phyloP scores from a whole-genome alignment of 768 basidiomycete species.

The Leccinum boreale region DNA sequence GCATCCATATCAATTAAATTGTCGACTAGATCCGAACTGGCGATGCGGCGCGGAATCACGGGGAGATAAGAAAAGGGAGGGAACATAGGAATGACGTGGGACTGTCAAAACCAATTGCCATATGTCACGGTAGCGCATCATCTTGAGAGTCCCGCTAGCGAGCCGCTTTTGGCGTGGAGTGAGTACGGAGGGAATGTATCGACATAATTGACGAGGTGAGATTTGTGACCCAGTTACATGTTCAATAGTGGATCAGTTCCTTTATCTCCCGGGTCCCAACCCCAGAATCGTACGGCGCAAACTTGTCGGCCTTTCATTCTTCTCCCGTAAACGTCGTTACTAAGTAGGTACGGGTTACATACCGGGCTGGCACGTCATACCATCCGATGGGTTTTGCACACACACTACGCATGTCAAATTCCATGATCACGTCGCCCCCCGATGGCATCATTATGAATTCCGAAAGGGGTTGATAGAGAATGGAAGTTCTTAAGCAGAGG shows the following conservation, averaged over 20 bases:
- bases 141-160: neutral
- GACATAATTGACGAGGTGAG: neutral
- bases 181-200: neutral
- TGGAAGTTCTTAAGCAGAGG: slow-evolving; percentile 17
- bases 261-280: slow-evolving; percentile 10
- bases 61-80: slow-evolving; percentile 14
- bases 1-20: slow-evolving; percentile 1
- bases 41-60: slow-evolving; percentile 7
- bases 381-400: neutral
- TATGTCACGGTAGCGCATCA: neutral
- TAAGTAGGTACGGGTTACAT: neutral
- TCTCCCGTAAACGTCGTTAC: neutral
- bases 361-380: neutral
- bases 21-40: slow-evolving; percentile 13
- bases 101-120: slow-evolving; percentile 13
- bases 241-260: slow-evolving; percentile 8
- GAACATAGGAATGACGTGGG: slow-evolving; percentile 18
- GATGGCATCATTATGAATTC: slow-evolving; percentile 21
- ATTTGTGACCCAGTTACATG: neutral
- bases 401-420: slow-evolving; percentile 6
- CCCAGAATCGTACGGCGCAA: slow-evolving; percentile 17
- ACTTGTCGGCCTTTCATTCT: neutral
- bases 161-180: no score
- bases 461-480: slow-evolving; percentile 19
- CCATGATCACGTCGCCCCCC: slow-evolving; percentile 12